Evolutionary conservation across 23 red algal genomes (phyloP), one percentile per base, ranked within the genome.

Genomic region (Gracilariopsis chorda): DNA sequence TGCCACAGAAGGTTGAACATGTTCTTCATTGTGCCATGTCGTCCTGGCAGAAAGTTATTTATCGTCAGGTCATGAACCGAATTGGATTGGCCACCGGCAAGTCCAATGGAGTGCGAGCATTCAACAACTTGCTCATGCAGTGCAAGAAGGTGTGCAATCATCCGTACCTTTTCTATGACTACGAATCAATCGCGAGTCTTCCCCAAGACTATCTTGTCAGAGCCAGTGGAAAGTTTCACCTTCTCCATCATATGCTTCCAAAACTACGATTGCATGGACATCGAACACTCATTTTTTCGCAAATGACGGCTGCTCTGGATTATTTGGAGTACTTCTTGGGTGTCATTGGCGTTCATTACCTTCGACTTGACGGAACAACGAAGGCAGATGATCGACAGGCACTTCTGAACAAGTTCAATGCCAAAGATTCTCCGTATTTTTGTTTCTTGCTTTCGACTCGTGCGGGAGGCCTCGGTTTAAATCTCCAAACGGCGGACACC

Each of bases 401-500:
- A 33, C 77, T 96, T 49, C 72, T 99, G 43, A 92, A 99, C 24
- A 57, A 57, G 68, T 99, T 99, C 78, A 99, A 99, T 65, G 79
- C 76, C 21, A 77, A 84, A 48, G 88, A 94, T 47, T 95, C 97
- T 20, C 87, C 78, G 2, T 99, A 96, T 69, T 86, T 92, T 82
- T 94, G 93, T 56, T 99, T 99, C 23, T 80, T 99, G 83, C 83
- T 99, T 63, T 95, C 97, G 0, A 99, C 97, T 46, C 71, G 97
- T 33, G 97, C 97, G 1, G 97, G 97, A 48, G 97, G 97, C 30
- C 69, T 99, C 41, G 97, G 97, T 45, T 70, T 99, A 17, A 99
- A 99, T 55, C 87, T 99, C 49, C 97, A 99, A 70, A 92, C 92
- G n/a, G 97, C 97, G 14, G 97, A 99, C 90, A 99, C 97, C 20